phyloP scores from a whole-genome alignment of 2,329 filamentous ascomycete species.

The Nemania sp. region DNA sequence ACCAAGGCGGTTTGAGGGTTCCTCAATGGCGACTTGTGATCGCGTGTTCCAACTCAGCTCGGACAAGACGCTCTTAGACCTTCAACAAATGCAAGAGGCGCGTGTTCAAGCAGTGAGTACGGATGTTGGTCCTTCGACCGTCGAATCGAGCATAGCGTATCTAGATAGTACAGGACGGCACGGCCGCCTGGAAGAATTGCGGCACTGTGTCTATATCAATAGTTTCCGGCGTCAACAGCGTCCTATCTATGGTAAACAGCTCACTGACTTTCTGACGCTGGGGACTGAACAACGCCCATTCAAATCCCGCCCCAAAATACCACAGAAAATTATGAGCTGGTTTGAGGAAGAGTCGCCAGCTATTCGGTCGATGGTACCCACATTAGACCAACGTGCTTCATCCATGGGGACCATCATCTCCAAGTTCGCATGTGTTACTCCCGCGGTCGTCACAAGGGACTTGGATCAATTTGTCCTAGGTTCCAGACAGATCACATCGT shows the following conservation, averaged over 20 bases:
- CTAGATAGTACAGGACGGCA: conserved; percentile 72
- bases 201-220: conserved; percentile 80
- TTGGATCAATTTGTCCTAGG: conserved; percentile 70
- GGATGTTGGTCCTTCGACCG: conserved; percentile 65
- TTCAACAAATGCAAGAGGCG: conserved; percentile 70
- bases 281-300: conserved; percentile 62
- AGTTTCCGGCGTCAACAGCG: conserved; percentile 76
- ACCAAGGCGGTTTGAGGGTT: conserved; percentile 69
- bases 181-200: conserved; percentile 75
- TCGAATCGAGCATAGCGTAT: conserved; percentile 70
- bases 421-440: conserved; percentile 91
- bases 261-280: conserved; percentile 76
- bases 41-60: conserved; percentile 69
- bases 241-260: conserved; percentile 77
- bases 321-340: conserved; percentile 71
- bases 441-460: conserved; percentile 81
- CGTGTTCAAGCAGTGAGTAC: conserved; percentile 60
- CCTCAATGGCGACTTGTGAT: conserved; percentile 59
- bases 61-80: conserved; percentile 67
- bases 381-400: conserved; percentile 71
- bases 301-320: conserved; percentile 62
- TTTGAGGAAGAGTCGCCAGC: conserved; percentile 69
- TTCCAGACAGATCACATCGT: conserved; percentile 57
- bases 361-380: conserved; percentile 71
- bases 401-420: conserved; percentile 74